Evolutionary conservation across 345 rosid genomes (phyloP).

Genomic region (Alliaria petiolata): DNA sequence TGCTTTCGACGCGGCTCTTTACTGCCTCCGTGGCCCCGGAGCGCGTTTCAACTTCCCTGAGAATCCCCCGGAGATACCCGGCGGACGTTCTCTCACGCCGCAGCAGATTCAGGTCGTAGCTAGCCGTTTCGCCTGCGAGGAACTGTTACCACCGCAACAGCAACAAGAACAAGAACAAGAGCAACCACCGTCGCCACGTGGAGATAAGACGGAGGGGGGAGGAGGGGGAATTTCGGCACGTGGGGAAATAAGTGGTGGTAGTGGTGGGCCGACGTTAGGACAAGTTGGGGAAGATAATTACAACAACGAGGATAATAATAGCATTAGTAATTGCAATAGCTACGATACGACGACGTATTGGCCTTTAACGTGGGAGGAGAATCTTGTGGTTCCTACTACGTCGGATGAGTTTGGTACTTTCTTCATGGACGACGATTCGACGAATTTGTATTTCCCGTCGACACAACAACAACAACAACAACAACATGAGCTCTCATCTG

Average conservation of each 20-base stretch:
- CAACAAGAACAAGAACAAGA: background rate
- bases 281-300: conserved; percentile 19
- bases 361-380: conserved; percentile 27
- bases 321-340: background rate
- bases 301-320: background rate
- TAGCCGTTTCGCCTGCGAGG: conserved; percentile 44
- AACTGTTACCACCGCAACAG: background rate
- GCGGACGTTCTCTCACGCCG: conserved; percentile 41
- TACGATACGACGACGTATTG: conserved; percentile 9
- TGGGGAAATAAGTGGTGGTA: conserved; percentile 17
- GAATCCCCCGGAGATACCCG: conserved; percentile 47
- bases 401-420: conserved; percentile 14
- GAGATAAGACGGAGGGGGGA: background rate
- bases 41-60: conserved; percentile 73
- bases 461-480: conserved; percentile 1
- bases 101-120: conserved; percentile 63
- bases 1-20: conserved; percentile 87
- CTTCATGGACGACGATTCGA: conserved; percentile 8
- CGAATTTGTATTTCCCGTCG: conserved; percentile 13
- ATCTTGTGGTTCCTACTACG: conserved; percentile 8
- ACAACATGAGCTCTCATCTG: conserved; percentile 22
- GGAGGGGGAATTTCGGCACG: conserved; percentile 10
- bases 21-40: conserved; percentile 55
- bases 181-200: conserved; percentile 6
- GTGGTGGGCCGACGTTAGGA: conserved; percentile 32